phyloP scores from a whole-genome alignment of 208 protist species.

The Wallacemonas sp. region DNA sequence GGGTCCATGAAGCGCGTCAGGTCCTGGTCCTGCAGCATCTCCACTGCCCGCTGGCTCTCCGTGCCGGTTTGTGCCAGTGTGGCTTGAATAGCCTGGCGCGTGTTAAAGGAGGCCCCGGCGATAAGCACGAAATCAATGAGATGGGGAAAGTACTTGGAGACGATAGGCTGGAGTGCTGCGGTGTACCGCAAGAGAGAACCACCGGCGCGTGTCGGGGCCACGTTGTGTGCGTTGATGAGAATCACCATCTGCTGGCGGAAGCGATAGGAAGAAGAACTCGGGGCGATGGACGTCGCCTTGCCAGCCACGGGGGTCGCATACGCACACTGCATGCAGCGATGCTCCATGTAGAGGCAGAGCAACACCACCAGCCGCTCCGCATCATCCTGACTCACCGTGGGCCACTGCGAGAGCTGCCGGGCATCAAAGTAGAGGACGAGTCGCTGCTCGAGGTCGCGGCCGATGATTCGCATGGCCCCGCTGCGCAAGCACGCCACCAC shows the following conservation, averaged over 20 bases:
- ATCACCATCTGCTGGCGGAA: constrained; percentile 57
- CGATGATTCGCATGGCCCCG: constrained; percentile 51
- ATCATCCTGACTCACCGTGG: constrained; percentile 44
- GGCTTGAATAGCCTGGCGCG: constrained; percentile 49
- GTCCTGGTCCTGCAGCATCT: constrained; percentile 51
- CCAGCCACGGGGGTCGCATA: constrained; percentile 26
- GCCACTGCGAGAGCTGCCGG: constrained; percentile 27
- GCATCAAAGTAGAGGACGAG: constrained; percentile 57
- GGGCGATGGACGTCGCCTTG: constrained; percentile 6
- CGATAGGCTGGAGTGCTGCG: constrained; percentile 34
- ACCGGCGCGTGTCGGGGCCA: constrained; percentile 33
- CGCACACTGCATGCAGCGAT: constrained; percentile 34
- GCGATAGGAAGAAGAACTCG: neutral
- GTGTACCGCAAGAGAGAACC: constrained; percentile 38
- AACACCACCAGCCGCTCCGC: constrained; percentile 56
- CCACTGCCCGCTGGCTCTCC: constrained; percentile 37
- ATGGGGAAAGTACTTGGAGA: constrained; percentile 77
- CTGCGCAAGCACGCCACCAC: constrained; percentile 51
- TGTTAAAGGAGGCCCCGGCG: constrained; percentile 44
- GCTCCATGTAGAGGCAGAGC: constrained; percentile 77
- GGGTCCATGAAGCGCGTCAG: constrained; percentile 52
- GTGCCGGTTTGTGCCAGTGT: constrained; percentile 29
- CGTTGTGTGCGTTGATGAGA: constrained; percentile 61
- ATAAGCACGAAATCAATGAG: constrained; percentile 61
- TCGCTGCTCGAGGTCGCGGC: constrained; percentile 33